Evolutionary conservation across 2,329 filamentous ascomycete genomes (phyloP).

Genomic region (Fusarium albidum): DNA sequence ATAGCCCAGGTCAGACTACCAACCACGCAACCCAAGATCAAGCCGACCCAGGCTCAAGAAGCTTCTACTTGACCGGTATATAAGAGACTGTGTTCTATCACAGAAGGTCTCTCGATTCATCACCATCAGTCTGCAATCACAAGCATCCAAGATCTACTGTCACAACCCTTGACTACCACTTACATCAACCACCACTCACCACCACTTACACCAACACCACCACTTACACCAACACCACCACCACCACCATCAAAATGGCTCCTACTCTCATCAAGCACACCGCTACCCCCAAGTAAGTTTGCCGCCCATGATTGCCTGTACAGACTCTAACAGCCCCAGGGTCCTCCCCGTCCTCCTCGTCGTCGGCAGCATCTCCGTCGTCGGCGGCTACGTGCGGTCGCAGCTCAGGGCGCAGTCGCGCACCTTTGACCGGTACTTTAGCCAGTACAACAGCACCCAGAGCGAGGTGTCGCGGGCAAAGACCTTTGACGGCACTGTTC

Average conservation of each 20-base stretch:
- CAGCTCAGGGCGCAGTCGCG: constrained; percentile 32
- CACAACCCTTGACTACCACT: constrained; percentile 10
- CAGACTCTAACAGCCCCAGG: constrained; percentile 22
- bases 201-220: constrained; percentile 17
- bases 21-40: constrained; percentile 25
- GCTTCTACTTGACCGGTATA: constrained; percentile 15
- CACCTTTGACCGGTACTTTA: constrained; percentile 37
- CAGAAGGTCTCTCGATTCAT: not conserved
- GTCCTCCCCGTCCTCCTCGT: constrained; percentile 34
- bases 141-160: constrained; percentile 18
- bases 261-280: constrained; percentile 27
- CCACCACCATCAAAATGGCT: constrained; percentile 28
- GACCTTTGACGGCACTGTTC: constrained; percentile 33
- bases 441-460: constrained; percentile 35
- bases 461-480: constrained; percentile 33
- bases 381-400: constrained; percentile 26
- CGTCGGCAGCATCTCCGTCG: constrained; percentile 33
- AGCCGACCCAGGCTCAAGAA: constrained; percentile 15
- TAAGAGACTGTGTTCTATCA: constrained; percentile 12
- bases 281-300: constrained; percentile 30
- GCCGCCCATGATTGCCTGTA: too few species aligned
- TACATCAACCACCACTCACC: constrained; percentile 9
- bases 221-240: not conserved
- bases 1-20: constrained; percentile 34
- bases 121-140: constrained; percentile 25